These are phyloP conservation scores for Fomitopsis betulina DNA, from an alignment of 1,284 basidiomycete species.

Conservation along the genomic window DNA sequence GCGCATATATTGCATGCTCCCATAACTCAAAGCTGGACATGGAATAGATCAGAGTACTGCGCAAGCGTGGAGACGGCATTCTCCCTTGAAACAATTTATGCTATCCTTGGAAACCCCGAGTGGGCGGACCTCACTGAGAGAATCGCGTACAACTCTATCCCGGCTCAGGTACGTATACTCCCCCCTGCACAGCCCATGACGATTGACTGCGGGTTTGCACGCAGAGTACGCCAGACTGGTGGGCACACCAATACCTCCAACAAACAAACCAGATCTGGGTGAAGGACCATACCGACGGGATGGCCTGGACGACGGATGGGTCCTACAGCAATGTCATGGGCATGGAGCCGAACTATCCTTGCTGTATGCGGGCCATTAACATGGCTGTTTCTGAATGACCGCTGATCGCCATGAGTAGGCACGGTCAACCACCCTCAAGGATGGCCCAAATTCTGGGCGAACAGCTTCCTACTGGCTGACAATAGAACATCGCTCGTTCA, in stretches of 20 bases:
- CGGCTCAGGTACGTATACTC: conserved; percentile 34
- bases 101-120: neutral
- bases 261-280: conserved; percentile 57
- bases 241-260: conserved; percentile 56
- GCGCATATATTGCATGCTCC: neutral
- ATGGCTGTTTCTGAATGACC: neutral
- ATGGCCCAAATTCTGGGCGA: conserved; percentile 59
- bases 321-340: conserved; percentile 55
- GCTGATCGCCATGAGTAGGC: conserved; percentile 16
- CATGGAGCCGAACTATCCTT: conserved; percentile 32
- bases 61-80: conserved; percentile 64
- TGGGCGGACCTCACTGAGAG: conserved; percentile 29
- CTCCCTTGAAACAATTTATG: conserved; percentile 27
- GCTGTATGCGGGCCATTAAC: conserved; percentile 4
- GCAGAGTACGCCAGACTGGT: conserved; percentile 41
- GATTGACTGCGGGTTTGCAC: neutral
- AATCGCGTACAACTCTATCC: conserved; percentile 55
- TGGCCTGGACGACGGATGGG: conserved; percentile 1
- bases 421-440: conserved; percentile 60
- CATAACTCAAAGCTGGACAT: neutral
- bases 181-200: neutral
- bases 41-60: conserved; percentile 46
- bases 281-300: conserved; percentile 48
- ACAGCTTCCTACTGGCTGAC: conserved; percentile 48
- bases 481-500: conserved; percentile 48